Conservation (phyloP, 805 yeast species). For the Zygosaccharomyces gambellarensis region DNA sequence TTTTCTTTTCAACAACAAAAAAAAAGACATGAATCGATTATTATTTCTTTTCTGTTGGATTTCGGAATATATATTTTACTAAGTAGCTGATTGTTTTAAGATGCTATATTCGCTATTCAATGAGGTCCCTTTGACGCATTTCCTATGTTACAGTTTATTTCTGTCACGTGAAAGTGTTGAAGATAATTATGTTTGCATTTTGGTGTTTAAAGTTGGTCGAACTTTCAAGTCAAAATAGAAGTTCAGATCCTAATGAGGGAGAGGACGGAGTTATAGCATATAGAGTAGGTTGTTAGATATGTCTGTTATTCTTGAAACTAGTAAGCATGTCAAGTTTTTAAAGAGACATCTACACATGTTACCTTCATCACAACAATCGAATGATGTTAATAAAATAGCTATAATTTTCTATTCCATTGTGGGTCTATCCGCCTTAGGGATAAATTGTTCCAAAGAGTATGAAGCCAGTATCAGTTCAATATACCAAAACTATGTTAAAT, state of each 20-base stretch:
- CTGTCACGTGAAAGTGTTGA: neutral
- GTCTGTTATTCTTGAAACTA: neutral
- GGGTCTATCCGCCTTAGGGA: slow-evolving; percentile 39
- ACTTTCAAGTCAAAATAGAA: neutral
- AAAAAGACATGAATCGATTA: neutral
- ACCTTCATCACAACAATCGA: slow-evolving; percentile 52
- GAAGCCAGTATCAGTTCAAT: slow-evolving; percentile 30
- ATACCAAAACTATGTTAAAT: slow-evolving; percentile 16
- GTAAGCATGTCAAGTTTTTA: slow-evolving; percentile 41
- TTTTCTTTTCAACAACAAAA: neutral
- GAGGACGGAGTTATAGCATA: too few species aligned
- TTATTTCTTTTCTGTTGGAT: neutral
- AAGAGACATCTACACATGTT: slow-evolving; percentile 47
- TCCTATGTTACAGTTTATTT: too few species aligned
- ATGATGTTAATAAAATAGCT: slow-evolving; percentile 67
- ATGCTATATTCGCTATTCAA: neutral
- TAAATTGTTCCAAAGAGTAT: slow-evolving; percentile 30
- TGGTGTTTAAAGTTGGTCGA: neutral
- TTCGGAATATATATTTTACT: neutral
- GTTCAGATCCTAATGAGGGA: neutral
- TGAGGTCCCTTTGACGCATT: too few species aligned
- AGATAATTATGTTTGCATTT: neutral
- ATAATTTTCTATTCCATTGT: slow-evolving; percentile 65
- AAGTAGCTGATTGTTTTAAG: neutral
- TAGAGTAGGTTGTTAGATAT: neutral